phyloP scores from a whole-genome alignment of 192 early-diverging fungal genomes.

The Podila minutissima region DNA sequence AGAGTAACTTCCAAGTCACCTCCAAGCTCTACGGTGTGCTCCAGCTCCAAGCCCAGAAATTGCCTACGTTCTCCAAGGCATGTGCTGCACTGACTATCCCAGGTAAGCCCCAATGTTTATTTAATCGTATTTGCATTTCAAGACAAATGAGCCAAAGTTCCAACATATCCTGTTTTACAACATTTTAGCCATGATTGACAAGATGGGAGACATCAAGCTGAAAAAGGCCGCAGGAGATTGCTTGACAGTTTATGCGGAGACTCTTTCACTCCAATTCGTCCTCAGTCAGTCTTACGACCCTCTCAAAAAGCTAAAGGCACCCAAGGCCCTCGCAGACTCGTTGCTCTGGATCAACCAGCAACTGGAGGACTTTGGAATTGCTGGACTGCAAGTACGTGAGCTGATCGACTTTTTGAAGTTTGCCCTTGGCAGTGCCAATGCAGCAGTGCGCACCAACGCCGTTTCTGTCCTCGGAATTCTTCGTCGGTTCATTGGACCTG shows the following conservation, averaged over 20 bases:
- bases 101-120: constrained; percentile 40
- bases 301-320: constrained; percentile 83
- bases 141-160: no score
- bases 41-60: constrained; percentile 71
- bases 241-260: constrained; percentile 81
- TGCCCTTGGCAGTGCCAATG: constrained; percentile 85
- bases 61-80: constrained; percentile 73
- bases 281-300: constrained; percentile 81
- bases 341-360: constrained; percentile 87
- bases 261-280: constrained; percentile 82
- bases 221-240: constrained; percentile 87
- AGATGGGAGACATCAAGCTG: constrained; percentile 95
- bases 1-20: constrained; percentile 96
- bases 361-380: constrained; percentile 91
- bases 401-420: constrained; percentile 89
- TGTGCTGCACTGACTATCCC: constrained; percentile 78
- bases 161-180: neutral
- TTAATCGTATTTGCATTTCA: no score
- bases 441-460: constrained; percentile 81
- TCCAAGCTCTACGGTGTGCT: constrained; percentile 79
- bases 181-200: constrained; percentile 78
- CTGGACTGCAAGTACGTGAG: constrained; percentile 77
- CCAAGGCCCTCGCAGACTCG: constrained; percentile 90
- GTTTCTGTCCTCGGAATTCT: constrained; percentile 85
- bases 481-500: constrained; percentile 83